Conservation (phyloP, 441 rosid genomes). For the Corymbia citriodora region DNA sequence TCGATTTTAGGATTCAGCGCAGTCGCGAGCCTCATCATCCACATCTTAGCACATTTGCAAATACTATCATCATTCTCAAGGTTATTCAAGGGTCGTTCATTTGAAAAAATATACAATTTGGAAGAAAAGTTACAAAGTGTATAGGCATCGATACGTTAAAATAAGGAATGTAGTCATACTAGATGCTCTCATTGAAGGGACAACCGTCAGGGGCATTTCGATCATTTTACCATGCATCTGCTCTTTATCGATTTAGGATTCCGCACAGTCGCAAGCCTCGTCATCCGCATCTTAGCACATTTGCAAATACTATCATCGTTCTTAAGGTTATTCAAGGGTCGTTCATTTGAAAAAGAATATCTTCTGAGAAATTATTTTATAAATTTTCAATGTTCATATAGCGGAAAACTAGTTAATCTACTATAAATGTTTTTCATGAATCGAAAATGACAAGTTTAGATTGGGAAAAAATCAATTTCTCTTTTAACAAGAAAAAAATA, state of each 20-base stretch:
- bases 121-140: too few species aligned
- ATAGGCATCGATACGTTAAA: too few species aligned
- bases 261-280: not conserved
- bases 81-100: not conserved
- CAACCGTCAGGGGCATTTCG: not conserved
- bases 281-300: accelerated
- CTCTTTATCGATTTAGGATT: not conserved
- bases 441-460: not conserved
- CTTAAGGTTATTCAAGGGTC: not conserved
- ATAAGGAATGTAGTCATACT: too few species aligned
- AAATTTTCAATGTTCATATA: not conserved
- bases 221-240: not conserved
- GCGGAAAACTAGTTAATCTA: not conserved
- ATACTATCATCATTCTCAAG: not conserved
- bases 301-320: too few species aligned
- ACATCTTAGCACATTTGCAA: accelerated
- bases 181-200: too few species aligned
- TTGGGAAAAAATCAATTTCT: too few species aligned
- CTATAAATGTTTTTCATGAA: accelerated
- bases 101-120: too few species aligned
- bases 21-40: not conserved
- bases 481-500: too few species aligned
- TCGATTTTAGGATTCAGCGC: not conserved
- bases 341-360: too few species aligned
- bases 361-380: too few species aligned